Percentiles rank a stretch among this genome's conserved stretches.
These are phyloP conservation scores for Calonectria crousiana DNA, from an alignment of 2,329 filamentous ascomycete species.

Conservation along the genomic window DNA sequence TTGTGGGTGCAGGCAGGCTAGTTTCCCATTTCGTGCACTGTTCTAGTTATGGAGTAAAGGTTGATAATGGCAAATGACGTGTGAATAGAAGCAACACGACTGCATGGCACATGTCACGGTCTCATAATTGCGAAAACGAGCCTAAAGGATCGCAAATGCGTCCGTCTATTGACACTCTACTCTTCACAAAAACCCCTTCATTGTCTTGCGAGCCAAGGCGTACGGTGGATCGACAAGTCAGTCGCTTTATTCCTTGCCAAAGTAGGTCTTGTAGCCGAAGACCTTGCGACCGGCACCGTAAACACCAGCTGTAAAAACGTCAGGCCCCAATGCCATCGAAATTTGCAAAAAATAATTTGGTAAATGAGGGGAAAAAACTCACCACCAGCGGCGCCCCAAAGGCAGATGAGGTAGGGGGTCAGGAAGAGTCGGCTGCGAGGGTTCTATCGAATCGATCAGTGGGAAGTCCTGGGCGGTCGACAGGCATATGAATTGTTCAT, in stretches of 20 bases:
- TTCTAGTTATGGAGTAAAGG: constrained; percentile 48
- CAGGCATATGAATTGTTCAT: constrained; percentile 51
- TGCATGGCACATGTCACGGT: constrained; percentile 23
- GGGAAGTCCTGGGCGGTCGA: constrained; percentile 19
- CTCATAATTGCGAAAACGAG: constrained; percentile 11
- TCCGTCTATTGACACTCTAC: constrained; percentile 44
- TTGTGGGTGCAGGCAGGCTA: constrained; percentile 38
- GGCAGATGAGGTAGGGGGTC: constrained; percentile 74
- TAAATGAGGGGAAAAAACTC: constrained; percentile 49
- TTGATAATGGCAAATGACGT: constrained; percentile 47
- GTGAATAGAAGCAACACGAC: constrained; percentile 42
- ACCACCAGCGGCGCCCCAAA: constrained; percentile 75
- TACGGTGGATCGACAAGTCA: constrained; percentile 22
- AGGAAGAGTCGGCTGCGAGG: constrained; percentile 74
- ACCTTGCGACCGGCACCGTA: constrained; percentile 82
- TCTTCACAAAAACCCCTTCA: constrained; percentile 35
- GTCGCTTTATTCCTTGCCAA: constrained; percentile 63
- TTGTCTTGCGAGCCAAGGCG: constrained; percentile 21
- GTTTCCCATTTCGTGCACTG: constrained; percentile 41
- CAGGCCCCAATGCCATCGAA: constrained; percentile 9
- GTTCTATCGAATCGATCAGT: constrained; percentile 60
- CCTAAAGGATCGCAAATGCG: constrained; percentile 34
- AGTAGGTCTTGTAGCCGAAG: constrained; percentile 85
- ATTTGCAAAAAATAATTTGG: background rate
- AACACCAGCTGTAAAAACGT: constrained; percentile 61